Evolutionary conservation across 805 yeast species (phyloP).

Genomic region (Candida broadrunensis): DNA sequence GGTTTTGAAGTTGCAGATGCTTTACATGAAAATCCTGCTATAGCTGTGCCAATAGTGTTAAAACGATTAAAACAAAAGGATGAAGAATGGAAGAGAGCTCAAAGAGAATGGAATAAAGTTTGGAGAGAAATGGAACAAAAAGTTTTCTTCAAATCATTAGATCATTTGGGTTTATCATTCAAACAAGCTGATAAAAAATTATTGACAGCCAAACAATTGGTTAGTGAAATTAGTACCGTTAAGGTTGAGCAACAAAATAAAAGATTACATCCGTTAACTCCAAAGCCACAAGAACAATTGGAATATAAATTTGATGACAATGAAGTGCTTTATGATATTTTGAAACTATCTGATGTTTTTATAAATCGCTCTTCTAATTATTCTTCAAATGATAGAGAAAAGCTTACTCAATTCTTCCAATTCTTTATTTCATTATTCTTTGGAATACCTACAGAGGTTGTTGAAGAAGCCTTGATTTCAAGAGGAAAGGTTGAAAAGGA

Average conservation of each 20-base stretch:
- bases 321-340: slow-evolving; percentile 70
- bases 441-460: slow-evolving; percentile 47
- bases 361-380: slow-evolving; percentile 68
- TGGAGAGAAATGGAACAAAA: slow-evolving; percentile 99
- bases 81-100: slow-evolving; percentile 98
- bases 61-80: slow-evolving; percentile 94
- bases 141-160: slow-evolving; percentile 88
- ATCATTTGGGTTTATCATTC: slow-evolving; percentile 92
- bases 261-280: slow-evolving; percentile 80
- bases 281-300: slow-evolving; percentile 76
- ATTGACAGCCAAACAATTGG: slow-evolving; percentile 82
- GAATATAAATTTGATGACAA: slow-evolving; percentile 62
- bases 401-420: slow-evolving; percentile 66
- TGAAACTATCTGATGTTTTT: slow-evolving; percentile 63
- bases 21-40: slow-evolving; percentile 89
- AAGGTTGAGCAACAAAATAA: slow-evolving; percentile 89
- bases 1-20: slow-evolving; percentile 97
- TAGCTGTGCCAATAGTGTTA: slow-evolving; percentile 91
- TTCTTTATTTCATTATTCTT: slow-evolving; percentile 74
- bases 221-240: slow-evolving; percentile 88
- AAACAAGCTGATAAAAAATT: slow-evolving; percentile 95
- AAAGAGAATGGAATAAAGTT: slow-evolving; percentile 97
- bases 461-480: slow-evolving; percentile 37
- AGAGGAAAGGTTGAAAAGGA: slow-evolving; percentile 11
- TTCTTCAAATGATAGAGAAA: slow-evolving; percentile 77